Evolutionary conservation across 2,329 filamentous ascomycete genomes (phyloP), one percentile per base, ranked within the genome.

Genomic region (Ceratocystis albifundus): DNA sequence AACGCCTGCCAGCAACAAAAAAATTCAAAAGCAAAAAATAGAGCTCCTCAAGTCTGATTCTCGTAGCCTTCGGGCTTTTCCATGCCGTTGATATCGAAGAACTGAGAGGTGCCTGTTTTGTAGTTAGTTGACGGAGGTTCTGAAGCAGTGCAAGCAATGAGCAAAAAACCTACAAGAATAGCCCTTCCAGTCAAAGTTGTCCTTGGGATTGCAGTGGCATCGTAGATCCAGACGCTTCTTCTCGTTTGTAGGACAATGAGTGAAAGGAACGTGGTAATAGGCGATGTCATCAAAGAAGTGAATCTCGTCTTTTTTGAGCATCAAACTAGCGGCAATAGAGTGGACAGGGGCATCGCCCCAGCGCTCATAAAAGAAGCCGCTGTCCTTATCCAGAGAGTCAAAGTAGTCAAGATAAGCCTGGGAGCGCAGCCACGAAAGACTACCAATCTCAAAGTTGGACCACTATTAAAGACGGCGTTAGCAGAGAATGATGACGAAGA

Each of bases 251-350:
- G 94, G 94, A 77, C 94, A 99, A 77, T 99, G 94, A 3, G 92
- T 97, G 75, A 99, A 99, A 25, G 94, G 94, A 28, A 96, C 89
- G 75, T 99, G 94, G 77, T 91, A 96, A 78, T 99, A 99, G 68
- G 90, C 93, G 72, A 99, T 99, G 73, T 99, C 93, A 76, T 99
- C 90, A 81, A 97, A 99, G 80, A 99, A 99, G 76, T 99, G 94
- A 69, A 99, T 86, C 75, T 99, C 87, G 62, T 94, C 88, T 80
- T 96, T 96, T 76, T 89, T 87, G 70, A 99, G 81, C 76, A 97
- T 83, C 50, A 99, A 79, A 68, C 83, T 83, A 2, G 94, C 94
- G 15, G 90, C 94, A 71, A 99, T 96, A n/a, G 93, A 96, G 79
- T 99, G 94, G 4, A 99, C 90, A 0, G 94, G 94, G 4, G 94